phyloP scores from a whole-genome alignment of 306 rosid genomes.

The Cucurbita moschata region DNA sequence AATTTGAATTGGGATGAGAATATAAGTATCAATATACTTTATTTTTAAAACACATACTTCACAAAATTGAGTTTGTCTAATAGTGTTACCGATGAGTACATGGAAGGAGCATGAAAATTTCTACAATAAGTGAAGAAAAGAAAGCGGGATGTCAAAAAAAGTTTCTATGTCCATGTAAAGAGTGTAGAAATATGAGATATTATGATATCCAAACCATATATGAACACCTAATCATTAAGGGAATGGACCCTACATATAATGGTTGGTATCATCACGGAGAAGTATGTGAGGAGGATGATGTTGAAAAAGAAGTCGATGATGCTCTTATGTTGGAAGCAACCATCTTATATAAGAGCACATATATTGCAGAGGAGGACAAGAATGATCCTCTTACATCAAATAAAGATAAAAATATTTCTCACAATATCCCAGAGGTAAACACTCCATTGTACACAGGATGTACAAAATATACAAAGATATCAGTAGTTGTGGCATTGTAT shows the following conservation, averaged over 20 bases:
- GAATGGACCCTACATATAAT: neutral
- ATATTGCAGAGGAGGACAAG: neutral
- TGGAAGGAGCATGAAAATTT: neutral
- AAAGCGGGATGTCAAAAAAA: neutral
- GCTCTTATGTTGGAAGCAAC: neutral
- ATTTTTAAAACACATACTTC: neutral
- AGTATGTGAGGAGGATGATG: neutral
- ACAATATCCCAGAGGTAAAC: neutral
- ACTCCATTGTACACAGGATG: neutral
- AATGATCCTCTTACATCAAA: neutral
- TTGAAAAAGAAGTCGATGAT: neutral
- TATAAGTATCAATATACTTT: neutral
- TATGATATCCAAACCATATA: neutral
- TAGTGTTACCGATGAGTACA: neutral
- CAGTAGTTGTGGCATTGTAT: neutral
- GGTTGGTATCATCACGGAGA: neutral
- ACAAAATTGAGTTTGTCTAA: too few species aligned
- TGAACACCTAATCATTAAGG: neutral
- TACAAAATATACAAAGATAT: neutral
- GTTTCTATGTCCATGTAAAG: neutral
- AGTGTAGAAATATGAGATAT: neutral
- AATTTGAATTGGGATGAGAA: neutral
- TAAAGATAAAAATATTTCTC: neutral
- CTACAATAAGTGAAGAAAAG: neutral
- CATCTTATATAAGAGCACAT: neutral